Conservation (phyloP, 2,329 filamentous ascomycete genomes). For the Microsporum ferrugineum region DNA sequence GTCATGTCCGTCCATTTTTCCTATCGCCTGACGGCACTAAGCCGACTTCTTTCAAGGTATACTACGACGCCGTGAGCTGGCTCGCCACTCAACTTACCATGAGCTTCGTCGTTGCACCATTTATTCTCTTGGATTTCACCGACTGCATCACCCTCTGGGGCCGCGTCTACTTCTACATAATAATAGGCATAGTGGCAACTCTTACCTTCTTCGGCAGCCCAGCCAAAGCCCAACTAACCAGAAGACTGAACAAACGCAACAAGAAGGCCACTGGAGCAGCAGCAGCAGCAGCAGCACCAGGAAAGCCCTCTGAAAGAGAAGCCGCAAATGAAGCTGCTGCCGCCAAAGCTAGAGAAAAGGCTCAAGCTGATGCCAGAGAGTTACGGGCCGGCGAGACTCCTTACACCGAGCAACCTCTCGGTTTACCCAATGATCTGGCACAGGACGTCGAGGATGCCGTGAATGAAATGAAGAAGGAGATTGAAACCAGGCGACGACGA, state of each 20-base stretch:
- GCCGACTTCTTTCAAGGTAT: constrained; percentile 60
- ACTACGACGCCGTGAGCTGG: constrained; percentile 72
- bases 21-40: constrained; percentile 61
- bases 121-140: constrained; percentile 65
- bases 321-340: constrained; percentile 8
- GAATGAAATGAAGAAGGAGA: constrained; percentile 59
- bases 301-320: constrained; percentile 10
- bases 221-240: constrained; percentile 51
- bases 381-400: constrained; percentile 21
- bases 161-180: constrained; percentile 77
- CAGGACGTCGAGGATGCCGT: constrained; percentile 68
- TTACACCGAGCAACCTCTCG: constrained; percentile 43
- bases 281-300: background rate
- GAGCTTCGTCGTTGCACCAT: constrained; percentile 71
- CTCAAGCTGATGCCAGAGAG: constrained; percentile 7
- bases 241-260: constrained; percentile 48
- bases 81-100: constrained; percentile 71
- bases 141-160: constrained; percentile 67
- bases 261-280: background rate
- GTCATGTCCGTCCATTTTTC: constrained; percentile 86
- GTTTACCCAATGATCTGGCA: constrained; percentile 65
- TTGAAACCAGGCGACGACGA: constrained; percentile 48
- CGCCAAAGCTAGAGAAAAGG: background rate
- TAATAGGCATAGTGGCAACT: constrained; percentile 53
- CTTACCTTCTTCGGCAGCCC: constrained; percentile 72